These are phyloP conservation scores for Fusarium neocosmosporiellum DNA, from an alignment of 2,329 filamentous ascomycete genomes.

Conservation along the genomic window DNA sequence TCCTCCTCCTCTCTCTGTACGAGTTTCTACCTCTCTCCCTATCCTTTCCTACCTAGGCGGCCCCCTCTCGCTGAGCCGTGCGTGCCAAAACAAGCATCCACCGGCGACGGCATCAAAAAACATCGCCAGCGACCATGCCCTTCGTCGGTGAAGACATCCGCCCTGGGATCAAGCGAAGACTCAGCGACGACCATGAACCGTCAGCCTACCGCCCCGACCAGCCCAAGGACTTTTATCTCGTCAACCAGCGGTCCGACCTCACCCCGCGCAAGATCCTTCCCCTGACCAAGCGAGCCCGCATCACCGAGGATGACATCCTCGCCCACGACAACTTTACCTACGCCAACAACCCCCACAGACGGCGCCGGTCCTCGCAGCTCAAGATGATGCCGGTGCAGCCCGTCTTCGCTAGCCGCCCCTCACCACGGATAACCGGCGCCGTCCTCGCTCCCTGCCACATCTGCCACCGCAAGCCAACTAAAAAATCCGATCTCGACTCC, in stretches of 20 bases:
- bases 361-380: slow-evolving; percentile 42
- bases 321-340: slow-evolving; percentile 26
- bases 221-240: slow-evolving; percentile 41
- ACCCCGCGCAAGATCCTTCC: slow-evolving; percentile 47
- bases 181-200: slow-evolving; percentile 44
- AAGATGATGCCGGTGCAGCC: slow-evolving; percentile 37
- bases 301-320: slow-evolving; percentile 38
- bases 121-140: slow-evolving; percentile 45
- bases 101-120: slow-evolving; percentile 21
- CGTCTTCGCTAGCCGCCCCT: slow-evolving; percentile 9
- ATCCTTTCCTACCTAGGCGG: neutral
- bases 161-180: slow-evolving; percentile 51
- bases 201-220: slow-evolving; percentile 41
- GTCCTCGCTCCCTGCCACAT: slow-evolving; percentile 71
- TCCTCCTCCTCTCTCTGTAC: neutral
- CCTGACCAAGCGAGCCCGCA: slow-evolving; percentile 47
- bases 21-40: neutral
- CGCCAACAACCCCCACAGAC: slow-evolving; percentile 31
- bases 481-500: slow-evolving; percentile 73
- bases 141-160: slow-evolving; percentile 48
- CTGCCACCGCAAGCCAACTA: slow-evolving; percentile 73
- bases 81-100: slow-evolving; percentile 24
- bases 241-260: slow-evolving; percentile 41
- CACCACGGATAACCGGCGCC: slow-evolving; percentile 25
- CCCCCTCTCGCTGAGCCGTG: slow-evolving; percentile 21